Conservation (phyloP, 2,329 filamentous ascomycete genomes). For the Ascochyta lentis region DNA sequence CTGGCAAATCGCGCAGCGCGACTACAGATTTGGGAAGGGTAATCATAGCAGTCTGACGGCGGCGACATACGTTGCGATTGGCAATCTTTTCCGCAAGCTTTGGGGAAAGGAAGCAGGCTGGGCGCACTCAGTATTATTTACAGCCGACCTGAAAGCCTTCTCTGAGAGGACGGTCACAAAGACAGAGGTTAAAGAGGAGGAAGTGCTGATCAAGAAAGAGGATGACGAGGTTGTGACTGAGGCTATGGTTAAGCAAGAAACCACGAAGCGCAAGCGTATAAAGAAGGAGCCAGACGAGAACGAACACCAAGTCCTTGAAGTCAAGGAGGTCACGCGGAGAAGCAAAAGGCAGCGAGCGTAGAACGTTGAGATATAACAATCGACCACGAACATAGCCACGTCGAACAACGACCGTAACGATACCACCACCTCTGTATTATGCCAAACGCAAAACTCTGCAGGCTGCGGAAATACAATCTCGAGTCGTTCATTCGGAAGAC, state of each 20-base stretch:
- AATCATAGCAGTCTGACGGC: slow-evolving; percentile 88
- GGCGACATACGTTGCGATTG: slow-evolving; percentile 85
- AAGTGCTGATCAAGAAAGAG: slow-evolving; percentile 45
- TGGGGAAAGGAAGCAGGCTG: slow-evolving; percentile 96
- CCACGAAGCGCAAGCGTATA: slow-evolving; percentile 40
- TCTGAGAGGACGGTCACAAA: slow-evolving; percentile 67
- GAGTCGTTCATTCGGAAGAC: neutral
- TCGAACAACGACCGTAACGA: neutral
- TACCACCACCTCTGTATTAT: neutral
- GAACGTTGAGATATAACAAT: neutral
- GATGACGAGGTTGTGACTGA: slow-evolving; percentile 22
- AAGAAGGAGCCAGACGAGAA: slow-evolving; percentile 51
- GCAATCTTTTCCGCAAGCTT: slow-evolving; percentile 83
- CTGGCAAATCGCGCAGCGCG: slow-evolving; percentile 96
- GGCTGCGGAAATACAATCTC: neutral
- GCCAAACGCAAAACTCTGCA: neutral
- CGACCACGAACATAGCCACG: neutral
- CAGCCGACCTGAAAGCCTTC: slow-evolving; percentile 87
- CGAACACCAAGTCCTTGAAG: slow-evolving; percentile 48
- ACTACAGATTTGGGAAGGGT: slow-evolving; percentile 88
- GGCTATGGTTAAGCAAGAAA: slow-evolving; percentile 42
- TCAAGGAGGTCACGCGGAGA: slow-evolving; percentile 37
- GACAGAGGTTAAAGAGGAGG: slow-evolving; percentile 57
- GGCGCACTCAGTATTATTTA: slow-evolving; percentile 97
- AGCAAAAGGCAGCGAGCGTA: slow-evolving; percentile 12